A percentile compares a stretch with the other conserved stretches of the same genome.
Evolutionary conservation across 129 eudicot genomes (phyloP).

Genomic region (Flaveria ramosissima): DNA sequence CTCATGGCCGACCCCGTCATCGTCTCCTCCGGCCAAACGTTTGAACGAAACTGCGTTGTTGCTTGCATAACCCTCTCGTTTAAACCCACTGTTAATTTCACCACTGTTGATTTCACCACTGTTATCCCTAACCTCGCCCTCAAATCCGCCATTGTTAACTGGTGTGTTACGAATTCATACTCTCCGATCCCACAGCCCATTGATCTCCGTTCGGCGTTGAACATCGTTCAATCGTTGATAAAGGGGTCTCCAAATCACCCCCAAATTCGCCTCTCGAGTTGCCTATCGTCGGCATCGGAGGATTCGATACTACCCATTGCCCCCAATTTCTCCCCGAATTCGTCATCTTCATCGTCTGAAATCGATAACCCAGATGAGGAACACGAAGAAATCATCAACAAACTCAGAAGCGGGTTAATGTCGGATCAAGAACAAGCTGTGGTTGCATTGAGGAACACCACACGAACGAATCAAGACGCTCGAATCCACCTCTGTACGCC

Average conservation of each 20-base stretch:
- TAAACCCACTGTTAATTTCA: constrained; percentile 30
- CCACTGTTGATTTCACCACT: constrained; percentile 58
- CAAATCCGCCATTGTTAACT: constrained; percentile 65
- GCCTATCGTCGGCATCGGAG: constrained; percentile 29
- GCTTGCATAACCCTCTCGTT: constrained; percentile 58
- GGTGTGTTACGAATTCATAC: constrained; percentile 36
- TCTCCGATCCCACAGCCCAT: constrained; percentile 40
- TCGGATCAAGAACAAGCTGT: constrained; percentile 63
- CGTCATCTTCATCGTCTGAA: constrained; percentile 60
- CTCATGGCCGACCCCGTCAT: constrained; percentile 90
- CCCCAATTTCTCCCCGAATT: too few species aligned
- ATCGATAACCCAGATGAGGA: constrained; percentile 49
- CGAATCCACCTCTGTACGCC: constrained; percentile 65
- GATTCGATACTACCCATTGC: constrained; percentile 32
- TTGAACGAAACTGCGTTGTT: constrained; percentile 64
- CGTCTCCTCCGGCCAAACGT: constrained; percentile 76
- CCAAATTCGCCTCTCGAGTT: not conserved
- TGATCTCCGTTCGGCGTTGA: constrained; percentile 41
- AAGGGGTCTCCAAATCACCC: not conserved
- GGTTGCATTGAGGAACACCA: constrained; percentile 48
- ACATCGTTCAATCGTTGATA: constrained; percentile 29
- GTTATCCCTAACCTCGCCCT: constrained; percentile 82
- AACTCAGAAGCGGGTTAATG: constrained; percentile 45
- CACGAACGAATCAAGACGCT: constrained; percentile 48
- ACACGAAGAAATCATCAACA: constrained; percentile 44